phyloP scores from a whole-genome alignment of 441 rosid species.

The Gossypium lobatum region DNA sequence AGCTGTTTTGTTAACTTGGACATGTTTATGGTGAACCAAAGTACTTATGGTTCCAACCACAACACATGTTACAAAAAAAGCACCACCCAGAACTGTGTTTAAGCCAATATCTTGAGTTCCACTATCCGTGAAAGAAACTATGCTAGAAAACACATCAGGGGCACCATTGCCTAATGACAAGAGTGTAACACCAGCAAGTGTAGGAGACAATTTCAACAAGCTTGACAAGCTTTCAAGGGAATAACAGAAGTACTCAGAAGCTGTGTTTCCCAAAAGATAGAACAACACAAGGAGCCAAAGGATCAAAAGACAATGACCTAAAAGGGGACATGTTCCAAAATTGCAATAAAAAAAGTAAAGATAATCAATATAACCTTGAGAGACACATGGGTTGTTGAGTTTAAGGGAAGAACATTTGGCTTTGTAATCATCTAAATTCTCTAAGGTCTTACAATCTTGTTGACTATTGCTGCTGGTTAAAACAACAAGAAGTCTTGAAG shows the following conservation, averaged over 20 bases:
- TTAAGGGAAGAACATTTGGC: conserved; percentile 46
- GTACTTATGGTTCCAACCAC: conserved; percentile 69
- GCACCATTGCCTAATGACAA: conserved; percentile 90
- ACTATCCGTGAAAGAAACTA: conserved; percentile 59
- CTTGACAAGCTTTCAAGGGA: conserved; percentile 63
- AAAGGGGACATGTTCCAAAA: conserved; percentile 36
- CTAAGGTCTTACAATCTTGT: conserved; percentile 28
- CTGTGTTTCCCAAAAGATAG: conserved; percentile 71
- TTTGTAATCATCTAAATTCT: conserved; percentile 31
- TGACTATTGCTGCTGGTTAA: conserved; percentile 5
- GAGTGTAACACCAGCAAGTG: conserved; percentile 77
- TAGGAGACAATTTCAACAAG: conserved; percentile 61
- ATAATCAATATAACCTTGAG: conserved; percentile 63
- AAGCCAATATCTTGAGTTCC: conserved; percentile 61
- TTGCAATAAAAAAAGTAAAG: conserved; percentile 59
- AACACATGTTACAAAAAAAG: conserved; percentile 61
- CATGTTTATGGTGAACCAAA: conserved; percentile 28
- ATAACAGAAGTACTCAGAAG: conserved; percentile 79
- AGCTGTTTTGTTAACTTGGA: conserved; percentile 41
- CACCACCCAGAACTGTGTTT: conserved; percentile 67
- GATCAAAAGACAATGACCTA: conserved; percentile 46
- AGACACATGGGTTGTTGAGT: conserved; percentile 44
- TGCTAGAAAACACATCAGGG: conserved; percentile 71
- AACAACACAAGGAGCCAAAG: conserved; percentile 76
- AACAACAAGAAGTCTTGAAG: conserved; percentile 17